Conservation (phyloP, 768 basidiomycete species). For the Exsudoporus frostii region DNA sequence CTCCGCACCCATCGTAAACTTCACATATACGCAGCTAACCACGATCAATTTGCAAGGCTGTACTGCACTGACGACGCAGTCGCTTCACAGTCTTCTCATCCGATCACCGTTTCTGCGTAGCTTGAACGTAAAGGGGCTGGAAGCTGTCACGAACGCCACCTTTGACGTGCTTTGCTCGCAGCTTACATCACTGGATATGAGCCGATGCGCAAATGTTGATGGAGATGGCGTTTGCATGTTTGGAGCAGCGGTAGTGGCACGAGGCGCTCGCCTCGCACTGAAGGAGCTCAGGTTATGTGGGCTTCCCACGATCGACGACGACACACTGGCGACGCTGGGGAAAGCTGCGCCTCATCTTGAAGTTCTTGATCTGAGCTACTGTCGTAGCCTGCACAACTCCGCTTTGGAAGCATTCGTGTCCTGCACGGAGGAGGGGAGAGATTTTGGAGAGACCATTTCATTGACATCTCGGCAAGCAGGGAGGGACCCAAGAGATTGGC, state of each 20-base stretch:
- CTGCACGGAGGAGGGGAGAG: slow-evolving; percentile 35
- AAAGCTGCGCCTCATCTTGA: slow-evolving; percentile 69
- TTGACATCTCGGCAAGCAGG: slow-evolving; percentile 65
- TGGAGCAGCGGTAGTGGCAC: slow-evolving; percentile 41
- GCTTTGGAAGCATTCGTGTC: slow-evolving; percentile 70
- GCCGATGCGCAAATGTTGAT: slow-evolving; percentile 66
- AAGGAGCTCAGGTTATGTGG: slow-evolving; percentile 68
- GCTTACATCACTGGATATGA: slow-evolving; percentile 63
- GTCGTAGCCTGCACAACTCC: slow-evolving; percentile 68
- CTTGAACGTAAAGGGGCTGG: slow-evolving; percentile 66
- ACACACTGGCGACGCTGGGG: slow-evolving; percentile 63
- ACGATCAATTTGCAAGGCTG: slow-evolving; percentile 73
- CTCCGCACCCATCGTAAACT: slow-evolving; percentile 25
- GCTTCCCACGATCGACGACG: slow-evolving; percentile 57
- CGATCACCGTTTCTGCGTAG: slow-evolving; percentile 57
- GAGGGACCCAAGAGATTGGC: slow-evolving; percentile 49
- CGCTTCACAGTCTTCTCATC: slow-evolving; percentile 67
- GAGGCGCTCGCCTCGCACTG: slow-evolving; percentile 49
- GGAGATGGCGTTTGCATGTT: slow-evolving; percentile 57
- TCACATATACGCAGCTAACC: slow-evolving; percentile 64
- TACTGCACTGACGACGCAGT: slow-evolving; percentile 54
- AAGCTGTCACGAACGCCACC: slow-evolving; percentile 68
- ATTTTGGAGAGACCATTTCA: slow-evolving; percentile 40
- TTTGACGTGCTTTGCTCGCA: slow-evolving; percentile 61
- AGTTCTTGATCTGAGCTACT: slow-evolving; percentile 77